Conservation (phyloP, 345 rosid species). For the Erodium maritimum region DNA sequence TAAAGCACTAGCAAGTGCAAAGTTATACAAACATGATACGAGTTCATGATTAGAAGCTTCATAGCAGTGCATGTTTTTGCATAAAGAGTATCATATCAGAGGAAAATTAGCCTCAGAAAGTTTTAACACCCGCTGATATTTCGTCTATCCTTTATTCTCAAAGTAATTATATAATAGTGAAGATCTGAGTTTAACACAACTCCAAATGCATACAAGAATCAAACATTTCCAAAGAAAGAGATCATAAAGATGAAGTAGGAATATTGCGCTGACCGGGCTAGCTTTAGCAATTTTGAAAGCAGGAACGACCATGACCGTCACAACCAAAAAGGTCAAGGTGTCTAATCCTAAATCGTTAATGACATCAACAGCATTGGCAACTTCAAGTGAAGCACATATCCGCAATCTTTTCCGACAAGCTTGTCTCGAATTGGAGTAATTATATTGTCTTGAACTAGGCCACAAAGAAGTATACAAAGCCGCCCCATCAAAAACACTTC, state of each 20-base stretch:
- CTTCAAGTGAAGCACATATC: conserved; percentile 43
- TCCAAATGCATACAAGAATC: no score
- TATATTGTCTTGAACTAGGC: conserved; percentile 20
- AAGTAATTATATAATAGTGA: no score
- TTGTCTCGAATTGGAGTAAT: conserved; percentile 21
- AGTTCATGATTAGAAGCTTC: no score
- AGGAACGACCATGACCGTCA: conserved; percentile 86
- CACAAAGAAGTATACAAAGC: conserved; percentile 17
- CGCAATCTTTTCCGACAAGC: conserved; percentile 23
- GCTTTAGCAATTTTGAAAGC: conserved; percentile 69
- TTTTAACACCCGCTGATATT: no score
- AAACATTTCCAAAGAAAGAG: background rate
- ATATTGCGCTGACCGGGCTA: conserved; percentile 67
- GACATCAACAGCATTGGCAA: conserved; percentile 75
- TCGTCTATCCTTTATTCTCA: no score
- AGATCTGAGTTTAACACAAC: no score
- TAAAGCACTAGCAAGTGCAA: no score
- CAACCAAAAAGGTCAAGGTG: conserved; percentile 84
- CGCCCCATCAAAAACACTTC: conserved; percentile 18
- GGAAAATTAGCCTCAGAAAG: no score
- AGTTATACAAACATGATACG: no score
- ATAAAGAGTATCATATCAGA: no score
- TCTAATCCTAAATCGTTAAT: conserved; percentile 91
- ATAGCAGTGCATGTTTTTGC: no score
- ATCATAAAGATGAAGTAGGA: background rate